A percentile compares a stretch with the other conserved stretches of the same genome.
These are phyloP conservation scores for Nicotiana undulata DNA, from an alignment of 257 asterid genomes.

Conservation along the genomic window DNA sequence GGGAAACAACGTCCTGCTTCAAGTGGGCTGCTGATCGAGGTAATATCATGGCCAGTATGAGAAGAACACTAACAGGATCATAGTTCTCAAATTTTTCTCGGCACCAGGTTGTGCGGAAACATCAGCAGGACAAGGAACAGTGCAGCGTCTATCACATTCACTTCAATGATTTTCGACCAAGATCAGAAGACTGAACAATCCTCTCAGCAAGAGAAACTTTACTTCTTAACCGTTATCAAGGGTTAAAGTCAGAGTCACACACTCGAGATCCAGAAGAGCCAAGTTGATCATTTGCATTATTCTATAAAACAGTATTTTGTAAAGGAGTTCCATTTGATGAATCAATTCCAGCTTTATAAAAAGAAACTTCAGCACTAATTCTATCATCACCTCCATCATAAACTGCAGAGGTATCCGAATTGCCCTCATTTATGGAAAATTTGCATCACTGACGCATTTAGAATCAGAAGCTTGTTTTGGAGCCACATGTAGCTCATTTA, in stretches of 20 bases:
- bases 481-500: not conserved
- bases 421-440: not conserved
- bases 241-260: not conserved
- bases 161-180: not conserved
- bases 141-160: not conserved
- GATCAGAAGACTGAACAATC: not conserved
- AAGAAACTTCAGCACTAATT: not conserved
- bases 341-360: not conserved
- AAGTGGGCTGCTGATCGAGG: not conserved
- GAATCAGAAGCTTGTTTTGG: not conserved
- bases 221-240: not conserved
- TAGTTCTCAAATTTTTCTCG: not conserved
- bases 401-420: not conserved
- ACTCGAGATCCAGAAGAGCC: not conserved
- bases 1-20: not conserved
- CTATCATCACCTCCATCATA: not conserved
- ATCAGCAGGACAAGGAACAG: not conserved
- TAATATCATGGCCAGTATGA: not conserved
- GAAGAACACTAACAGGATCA: no score
- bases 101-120: not conserved
- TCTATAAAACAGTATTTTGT: not conserved
- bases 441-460: not conserved
- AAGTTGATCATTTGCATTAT: not conserved
- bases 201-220: not conserved
- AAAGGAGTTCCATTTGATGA: not conserved